Evolutionary conservation across 352 stramenopile genomes (phyloP), one percentile per base, ranked within the genome.

Genomic region (Globisporangium recalcitrans): DNA sequence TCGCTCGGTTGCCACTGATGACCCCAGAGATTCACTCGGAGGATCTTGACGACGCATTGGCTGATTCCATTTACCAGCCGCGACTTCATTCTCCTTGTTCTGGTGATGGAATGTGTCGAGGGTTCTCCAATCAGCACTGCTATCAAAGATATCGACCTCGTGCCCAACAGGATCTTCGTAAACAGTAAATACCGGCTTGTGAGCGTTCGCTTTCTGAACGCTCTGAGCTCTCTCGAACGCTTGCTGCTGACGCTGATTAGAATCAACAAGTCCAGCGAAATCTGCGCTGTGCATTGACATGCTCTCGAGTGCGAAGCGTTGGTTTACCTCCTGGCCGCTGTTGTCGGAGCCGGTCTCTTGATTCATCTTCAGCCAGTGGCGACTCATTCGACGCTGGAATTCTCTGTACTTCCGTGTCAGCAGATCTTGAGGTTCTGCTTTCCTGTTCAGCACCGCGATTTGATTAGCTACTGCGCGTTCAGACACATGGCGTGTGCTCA

Each of bases 151-250:
- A 77, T 92, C 82, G 46, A 80, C 65, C 60, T 85, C 70, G 26
- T 67, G 66, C 22, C 66, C 73, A 62, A 60, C 60, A 72, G 77
- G 79, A 62, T 92, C 82, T 70, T 92, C 80, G 61, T 90, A 92
- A 52, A 92, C 73, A 56, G 68, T 76, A 87, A 92, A 92, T 87
- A 90, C 82, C 79, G 82, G 82, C 65, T 92, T 92, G 70, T 90
- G 75, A 19, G 77, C 73, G 63, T 88, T 89, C 9, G 68, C 68
- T 64, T 74, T 75, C 53, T 85, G 77, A 49, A 87, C 74, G 38
- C 75, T 77, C 59, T 92, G 67, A 22, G 72, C 72, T 34, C 83
- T 75, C 32, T 67, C 65, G 52, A 76, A 81, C 22, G 79, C 73
- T 64, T 88, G 79, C 55, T 80, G 82, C n/a, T 87, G 78, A 56